A percentile compares a stretch with the other conserved stretches of the same genome.
Evolutionary conservation across 768 basidiomycete species (phyloP).

Genomic region (Tricholoma flavovirens): DNA sequence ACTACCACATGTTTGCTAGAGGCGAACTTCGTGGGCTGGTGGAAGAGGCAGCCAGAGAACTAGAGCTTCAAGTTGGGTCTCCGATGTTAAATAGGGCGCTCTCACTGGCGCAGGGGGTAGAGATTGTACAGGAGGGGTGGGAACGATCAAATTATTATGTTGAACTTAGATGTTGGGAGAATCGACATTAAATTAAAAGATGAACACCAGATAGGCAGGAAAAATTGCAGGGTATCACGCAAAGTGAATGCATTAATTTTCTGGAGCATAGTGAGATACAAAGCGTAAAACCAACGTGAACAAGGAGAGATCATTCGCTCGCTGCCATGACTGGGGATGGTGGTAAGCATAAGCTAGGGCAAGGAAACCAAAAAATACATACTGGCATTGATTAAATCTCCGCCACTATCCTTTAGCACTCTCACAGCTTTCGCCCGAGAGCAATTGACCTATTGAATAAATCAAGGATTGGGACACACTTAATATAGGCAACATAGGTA

Average conservation of each 20-base stretch:
- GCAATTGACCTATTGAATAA: constrained; percentile 67
- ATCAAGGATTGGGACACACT: neutral
- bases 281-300: constrained; percentile 26
- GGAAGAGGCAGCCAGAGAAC: constrained; percentile 49
- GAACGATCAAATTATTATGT: constrained; percentile 87
- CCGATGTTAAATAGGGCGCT: constrained; percentile 7
- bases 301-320: constrained; percentile 58
- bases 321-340: constrained; percentile 76
- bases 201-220: constrained; percentile 7
- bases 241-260: constrained; percentile 8
- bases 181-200: constrained; percentile 7
- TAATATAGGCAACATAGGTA: neutral
- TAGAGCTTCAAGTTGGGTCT: constrained; percentile 50
- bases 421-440: constrained; percentile 88
- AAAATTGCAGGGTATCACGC: constrained; percentile 1
- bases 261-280: constrained; percentile 19
- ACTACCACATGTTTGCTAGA: constrained; percentile 91
- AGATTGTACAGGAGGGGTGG: constrained; percentile 73
- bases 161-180: constrained; percentile 62
- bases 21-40: constrained; percentile 72
- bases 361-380: constrained; percentile 31
- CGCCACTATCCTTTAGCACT: constrained; percentile 85
- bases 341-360: constrained; percentile 4
- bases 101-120: constrained; percentile 41
- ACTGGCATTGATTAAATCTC: constrained; percentile 97